Base-by-base conservation (phyloP, 176 grass and related monocot species). In the Melocanna baccifera region DNA sequence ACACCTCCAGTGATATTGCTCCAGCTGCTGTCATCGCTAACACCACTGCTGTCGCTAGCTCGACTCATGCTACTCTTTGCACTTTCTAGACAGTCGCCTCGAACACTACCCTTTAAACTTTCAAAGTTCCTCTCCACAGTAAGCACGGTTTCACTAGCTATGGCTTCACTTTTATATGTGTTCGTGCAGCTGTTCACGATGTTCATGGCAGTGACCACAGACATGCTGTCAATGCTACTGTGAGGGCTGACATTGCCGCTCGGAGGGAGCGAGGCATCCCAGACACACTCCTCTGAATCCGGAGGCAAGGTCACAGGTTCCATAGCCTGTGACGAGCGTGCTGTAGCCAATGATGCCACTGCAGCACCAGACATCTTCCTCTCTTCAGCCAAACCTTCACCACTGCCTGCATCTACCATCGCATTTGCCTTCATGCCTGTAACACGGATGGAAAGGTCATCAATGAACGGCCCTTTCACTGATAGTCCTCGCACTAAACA, bases 171-270 rank as follows among this genome's bases (percentile, higher is more conserved):
- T 86, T 77, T 93, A 7, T 97, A 91, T 55, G 91, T 90, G 76
- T 83, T 91, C 4, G 87, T 68, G 25, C 82, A 87, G 69, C 81
- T 83, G 74, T 87, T 82, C 67, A 72, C 52, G 5, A 81, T 86
- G 79, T 81, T 94, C 89, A 90, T 89, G 7, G 84, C 88, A 30
- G 87, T 93, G 59, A 83, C 46, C 34, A 98, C 87, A 59, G 93
- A 83, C 48, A 85, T 90, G 88, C 92, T 95, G 80, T 98, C 95
- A 78, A 93, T 98, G 84, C 95, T 95, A 37, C 92, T 98, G 65
- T 98, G 95, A 73, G 91, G 95, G 85, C 95, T 98, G 29, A 91
- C 95, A 86, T 98, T 98, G 36, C 95, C 95, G 4, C 92, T 98
- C 16, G 95, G 92, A 67, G 95, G 92, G 25, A 95, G 89, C 22